Percentiles rank a stretch among this genome's conserved stretches.
Evolutionary conservation across 306 rosid species (phyloP).

Genomic region (Sesbania bispinosa): DNA sequence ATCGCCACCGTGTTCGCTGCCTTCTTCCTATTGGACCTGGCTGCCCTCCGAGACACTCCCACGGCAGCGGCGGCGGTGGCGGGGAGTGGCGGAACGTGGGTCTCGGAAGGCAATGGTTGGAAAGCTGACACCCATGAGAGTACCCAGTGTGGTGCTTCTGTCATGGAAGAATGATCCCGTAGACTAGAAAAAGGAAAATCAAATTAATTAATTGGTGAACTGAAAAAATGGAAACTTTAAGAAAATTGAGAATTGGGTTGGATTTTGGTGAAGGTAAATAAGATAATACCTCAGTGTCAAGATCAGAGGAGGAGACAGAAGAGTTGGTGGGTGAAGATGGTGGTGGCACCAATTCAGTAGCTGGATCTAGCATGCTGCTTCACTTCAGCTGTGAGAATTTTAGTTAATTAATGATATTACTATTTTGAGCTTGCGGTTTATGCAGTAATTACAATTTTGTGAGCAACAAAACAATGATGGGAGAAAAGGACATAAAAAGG

Average conservation of each 20-base stretch:
- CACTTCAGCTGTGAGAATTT: too few relatives aligned
- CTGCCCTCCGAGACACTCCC: conserved; percentile 32
- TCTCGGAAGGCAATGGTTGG: conserved; percentile 70
- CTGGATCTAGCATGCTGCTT: conserved; percentile 58
- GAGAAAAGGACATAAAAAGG: background rate
- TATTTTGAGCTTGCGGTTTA: background rate
- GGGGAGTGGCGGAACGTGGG: conserved; percentile 41
- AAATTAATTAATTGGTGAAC: background rate
- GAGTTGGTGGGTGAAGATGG: conserved; percentile 88
- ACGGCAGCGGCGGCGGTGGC: background rate
- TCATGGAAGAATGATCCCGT: conserved; percentile 96
- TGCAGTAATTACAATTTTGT: background rate
- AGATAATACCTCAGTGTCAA: conserved; percentile 57
- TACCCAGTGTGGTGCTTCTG: conserved; percentile 79
- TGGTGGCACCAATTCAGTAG: conserved; percentile 64
- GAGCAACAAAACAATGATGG: background rate
- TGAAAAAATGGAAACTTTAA: background rate
- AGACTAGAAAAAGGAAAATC: conserved; percentile 42
- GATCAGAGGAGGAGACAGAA: conserved; percentile 92
- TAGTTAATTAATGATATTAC: too few relatives aligned
- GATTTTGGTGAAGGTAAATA: background rate
- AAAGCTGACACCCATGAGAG: conserved; percentile 88
- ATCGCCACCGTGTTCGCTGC: background rate
- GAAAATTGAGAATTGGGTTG: background rate
- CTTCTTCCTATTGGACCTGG: conserved; percentile 45